A percentile compares a stretch with the other conserved stretches of the same genome.
These are phyloP conservation scores for Ogataea pilisensis DNA, from an alignment of 805 yeast genomes.

Conservation along the genomic window DNA sequence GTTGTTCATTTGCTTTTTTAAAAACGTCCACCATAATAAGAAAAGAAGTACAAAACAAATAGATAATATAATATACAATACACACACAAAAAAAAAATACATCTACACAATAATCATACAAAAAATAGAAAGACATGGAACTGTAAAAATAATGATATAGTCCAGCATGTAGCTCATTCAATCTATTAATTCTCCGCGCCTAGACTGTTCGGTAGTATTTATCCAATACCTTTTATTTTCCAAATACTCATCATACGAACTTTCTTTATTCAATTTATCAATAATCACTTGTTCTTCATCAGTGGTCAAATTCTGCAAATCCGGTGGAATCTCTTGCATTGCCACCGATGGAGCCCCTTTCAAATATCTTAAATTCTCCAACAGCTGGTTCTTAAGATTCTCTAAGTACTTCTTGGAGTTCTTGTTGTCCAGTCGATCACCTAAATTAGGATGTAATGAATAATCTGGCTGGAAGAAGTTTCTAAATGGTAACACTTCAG, in stretches of 20 bases:
- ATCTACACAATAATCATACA: neutral
- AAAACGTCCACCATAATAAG: too few relatives aligned
- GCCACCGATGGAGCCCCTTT: conserved; percentile 94
- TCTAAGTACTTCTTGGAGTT: conserved; percentile 82
- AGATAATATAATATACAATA: neutral
- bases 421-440: conserved; percentile 78
- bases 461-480: conserved; percentile 88
- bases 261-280: conserved; percentile 32
- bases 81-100: too few relatives aligned
- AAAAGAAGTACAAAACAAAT: too few relatives aligned
- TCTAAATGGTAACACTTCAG: conserved; percentile 69
- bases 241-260: conserved; percentile 28
- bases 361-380: conserved; percentile 76
- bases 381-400: conserved; percentile 63
- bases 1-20: neutral
- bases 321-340: conserved; percentile 86
- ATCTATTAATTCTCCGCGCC: conserved; percentile 32
- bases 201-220: conserved; percentile 36
- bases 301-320: conserved; percentile 37
- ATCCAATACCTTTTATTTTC: conserved; percentile 36
- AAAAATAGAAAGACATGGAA: neutral
- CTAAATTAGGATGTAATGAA: conserved; percentile 79
- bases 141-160: neutral
- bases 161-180: neutral
- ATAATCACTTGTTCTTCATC: conserved; percentile 41